These are phyloP conservation scores for Angophora floribunda DNA, from an alignment of 345 rosid genomes.

Conservation along the genomic window DNA sequence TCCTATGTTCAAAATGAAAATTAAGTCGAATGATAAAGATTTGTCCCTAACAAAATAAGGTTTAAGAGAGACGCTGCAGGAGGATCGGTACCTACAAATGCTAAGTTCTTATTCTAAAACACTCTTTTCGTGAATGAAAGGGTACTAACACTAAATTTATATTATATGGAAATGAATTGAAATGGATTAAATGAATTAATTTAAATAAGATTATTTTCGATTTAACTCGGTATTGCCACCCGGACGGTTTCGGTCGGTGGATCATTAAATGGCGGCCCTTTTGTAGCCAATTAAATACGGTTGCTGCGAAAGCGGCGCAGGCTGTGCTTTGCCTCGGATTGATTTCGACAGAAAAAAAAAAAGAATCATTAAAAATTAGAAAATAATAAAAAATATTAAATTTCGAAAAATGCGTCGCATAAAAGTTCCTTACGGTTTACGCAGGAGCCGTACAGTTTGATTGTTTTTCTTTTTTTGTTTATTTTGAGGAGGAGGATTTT, in stretches of 20 bases:
- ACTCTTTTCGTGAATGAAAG: too few relatives aligned
- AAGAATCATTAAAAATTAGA: background rate
- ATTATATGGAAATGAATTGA: too few relatives aligned
- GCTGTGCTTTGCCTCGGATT: background rate
- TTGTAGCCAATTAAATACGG: background rate
- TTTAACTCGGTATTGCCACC: too few relatives aligned
- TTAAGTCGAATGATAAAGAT: background rate
- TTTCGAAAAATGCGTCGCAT: background rate
- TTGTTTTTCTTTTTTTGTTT: too few relatives aligned
- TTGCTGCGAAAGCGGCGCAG: background rate
- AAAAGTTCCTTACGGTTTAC: background rate
- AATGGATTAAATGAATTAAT: too few relatives aligned
- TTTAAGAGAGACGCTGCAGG: too few relatives aligned
- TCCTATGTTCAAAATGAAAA: background rate
- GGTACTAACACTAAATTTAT: fast-evolving
- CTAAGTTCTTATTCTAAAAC: fast-evolving
- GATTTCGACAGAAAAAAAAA: background rate
- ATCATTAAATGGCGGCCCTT: background rate
- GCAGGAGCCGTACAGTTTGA: background rate
- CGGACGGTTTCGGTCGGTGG: background rate
- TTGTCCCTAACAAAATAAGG: too few relatives aligned
- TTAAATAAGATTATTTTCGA: too few relatives aligned
- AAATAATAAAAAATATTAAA: too few relatives aligned
- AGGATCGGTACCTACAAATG: fast-evolving
- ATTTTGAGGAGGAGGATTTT: background rate